Conservation (phyloP, 2,329 filamentous ascomycete species). For the Paecilomyces fulvus region DNA sequence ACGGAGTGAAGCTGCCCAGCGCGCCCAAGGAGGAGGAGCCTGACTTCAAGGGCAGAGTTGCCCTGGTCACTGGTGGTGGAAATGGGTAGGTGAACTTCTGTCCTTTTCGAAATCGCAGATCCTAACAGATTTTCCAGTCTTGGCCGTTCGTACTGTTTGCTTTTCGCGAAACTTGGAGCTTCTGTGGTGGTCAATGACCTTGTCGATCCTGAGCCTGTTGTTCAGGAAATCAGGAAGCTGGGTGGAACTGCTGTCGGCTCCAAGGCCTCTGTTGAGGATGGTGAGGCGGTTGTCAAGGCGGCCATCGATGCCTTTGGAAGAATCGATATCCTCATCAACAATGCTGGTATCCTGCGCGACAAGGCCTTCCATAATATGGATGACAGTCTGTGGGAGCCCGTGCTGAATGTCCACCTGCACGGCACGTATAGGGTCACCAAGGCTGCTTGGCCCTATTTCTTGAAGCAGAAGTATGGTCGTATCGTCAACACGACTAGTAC, state of each 20-base stretch:
- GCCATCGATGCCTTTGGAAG: conserved; percentile 91
- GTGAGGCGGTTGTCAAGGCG: conserved; percentile 80
- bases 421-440: conserved; percentile 96
- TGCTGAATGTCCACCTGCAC: conserved; percentile 83
- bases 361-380: conserved; percentile 99
- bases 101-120: not conserved
- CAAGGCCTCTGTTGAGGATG: conserved; percentile 89
- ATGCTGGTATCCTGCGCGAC: conserved; percentile 93
- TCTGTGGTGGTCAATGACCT: conserved; percentile 92
- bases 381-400: conserved; percentile 83
- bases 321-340: conserved; percentile 94
- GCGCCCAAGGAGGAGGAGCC: conserved; percentile 66
- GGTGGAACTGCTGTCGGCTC: conserved; percentile 87
- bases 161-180: conserved; percentile 76
- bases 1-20: conserved; percentile 67
- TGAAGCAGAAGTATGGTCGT: conserved; percentile 98
- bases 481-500: conserved; percentile 96
- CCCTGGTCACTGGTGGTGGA: conserved; percentile 78
- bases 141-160: conserved; percentile 80
- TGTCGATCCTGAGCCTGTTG: conserved; percentile 81
- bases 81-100: conserved; percentile 49
- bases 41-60: conserved; percentile 77
- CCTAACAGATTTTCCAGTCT: conserved; percentile 48
- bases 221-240: conserved; percentile 81
- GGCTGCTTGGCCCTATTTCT: conserved; percentile 93